Evolutionary conservation across 1,284 basidiomycete species (phyloP), one percentile per base, ranked within the genome.

Genomic region (Microbotryum saponariae): DNA sequence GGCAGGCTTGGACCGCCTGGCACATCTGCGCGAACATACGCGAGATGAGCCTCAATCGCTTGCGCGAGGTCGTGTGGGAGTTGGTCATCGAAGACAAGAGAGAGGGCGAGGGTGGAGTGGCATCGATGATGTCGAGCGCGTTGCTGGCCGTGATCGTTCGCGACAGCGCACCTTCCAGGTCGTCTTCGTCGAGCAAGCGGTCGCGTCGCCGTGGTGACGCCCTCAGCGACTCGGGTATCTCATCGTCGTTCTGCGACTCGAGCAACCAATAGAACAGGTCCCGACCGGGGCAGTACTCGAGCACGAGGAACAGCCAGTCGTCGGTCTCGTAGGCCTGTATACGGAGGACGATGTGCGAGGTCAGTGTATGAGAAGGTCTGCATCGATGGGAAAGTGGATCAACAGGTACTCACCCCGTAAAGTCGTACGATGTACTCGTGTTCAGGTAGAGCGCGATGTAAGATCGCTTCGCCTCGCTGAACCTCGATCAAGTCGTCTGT

Each of bases 11-110:
- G 14, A 98, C 92, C 42, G 94, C 92, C 66, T 94, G 89, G 75
- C 96, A 98, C 91, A 98, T 98, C 78, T 98, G 81, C 79, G 84
- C 81, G 77, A 98, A 98, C 96, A 98, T 98, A 73, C 88, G 86
- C 10, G 91, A 86, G 71, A 98, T 91, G 68, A 98, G 84, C 27
- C 88, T 85, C 47, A 98, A 82, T 65, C 94, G 87, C 46, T 86
- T 86, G 59, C 85, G 83, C 20, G 89, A 90, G 16, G 90, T 86
- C 63, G 89, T 85, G 16, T 89, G 87, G 63, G 88, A 84, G 67
- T 91, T 83, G 29, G 87, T 87, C 2, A 74, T 76, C n/a, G 90
- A 89, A 29, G 76, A 73, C 51, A 98, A 85, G 54, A 98, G 82
- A 56, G 88, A 88, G 4, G 94, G 94, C 1, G 93, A 96, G 1